Evolutionary conservation across 768 basidiomycete species (phyloP), one percentile per base, ranked within the genome.

Genomic region (Pulveroboletus ravenelii): DNA sequence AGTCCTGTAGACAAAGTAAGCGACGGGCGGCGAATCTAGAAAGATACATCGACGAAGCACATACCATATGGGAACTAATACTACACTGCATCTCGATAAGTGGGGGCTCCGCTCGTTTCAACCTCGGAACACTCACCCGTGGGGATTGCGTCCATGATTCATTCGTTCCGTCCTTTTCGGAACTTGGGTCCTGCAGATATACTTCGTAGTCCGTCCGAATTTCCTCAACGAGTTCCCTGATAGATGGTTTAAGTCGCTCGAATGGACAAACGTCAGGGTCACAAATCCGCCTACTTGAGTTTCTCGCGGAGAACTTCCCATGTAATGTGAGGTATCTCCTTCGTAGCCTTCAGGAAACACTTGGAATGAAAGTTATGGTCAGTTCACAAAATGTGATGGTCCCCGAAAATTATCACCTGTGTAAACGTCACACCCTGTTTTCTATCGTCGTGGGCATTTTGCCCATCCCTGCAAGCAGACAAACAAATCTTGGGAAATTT

Each of bases 391-490:
- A 38, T 35, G 6, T 5, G 27, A n/a, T 20, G 7, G n/a, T 25
- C n/a, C 5, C n/a, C 15, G 10, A 32, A 23, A 41, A 0, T n/a
- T 7, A 6, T 3, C 15, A 65, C 64, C 63, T 57, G 63, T 13
- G 64, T 65, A 34, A 65, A 63, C 8, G 65, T 65, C 10, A 52
- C 12, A 23, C 34, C 45, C 29, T 35, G 53, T 40, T 45, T 41
- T 12, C 49, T 35, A 35, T 66, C 62, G 36, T 66, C 65, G 13
- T 55, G 51, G 6, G 66, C 64, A 17, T 38, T 4, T 5, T 66
- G 62, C 12, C 42, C 44, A n/a, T 68, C 64, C 10, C 57, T 56
- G 40, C 64, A 66, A 6, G 65, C 61, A 0, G 63, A 63, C 17
- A 68, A 31, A 35, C 56, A 68, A 10, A 68, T 58, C 63, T 66